Evolutionary conservation across 805 yeast genomes (phyloP), one percentile per base, ranked within the genome.

Genomic region (Cyberlindnera mycetangii): DNA sequence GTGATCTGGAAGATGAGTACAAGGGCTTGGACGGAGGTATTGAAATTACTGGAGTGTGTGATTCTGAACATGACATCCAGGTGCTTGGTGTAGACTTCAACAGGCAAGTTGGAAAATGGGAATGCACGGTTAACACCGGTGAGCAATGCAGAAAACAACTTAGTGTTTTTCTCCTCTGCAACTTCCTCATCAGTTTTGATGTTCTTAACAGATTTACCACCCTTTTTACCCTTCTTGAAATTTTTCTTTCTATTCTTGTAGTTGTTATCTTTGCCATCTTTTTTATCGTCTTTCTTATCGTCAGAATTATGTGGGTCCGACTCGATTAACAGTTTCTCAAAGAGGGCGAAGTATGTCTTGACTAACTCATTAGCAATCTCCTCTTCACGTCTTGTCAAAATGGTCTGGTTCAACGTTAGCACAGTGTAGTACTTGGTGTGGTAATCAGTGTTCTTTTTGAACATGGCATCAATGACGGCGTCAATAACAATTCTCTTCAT

Each of bases 81-180:
- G 67, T 93, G 97, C 49, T 76, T 71, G 52, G 80, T 78, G 59
- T 83, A 88, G 7, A 78, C 76, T 22, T 83, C 81, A 31, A 80
- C 75, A 15, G 89, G 82, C 43, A 93, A 70, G 51, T 80, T 75
- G 2, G 96, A 81, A 62, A 87, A 93, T 44, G 98, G 98, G 74
- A 88, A 92, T 0, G 98, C 90, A 68, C 99, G 85, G 64, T 93
- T 93, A 47, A 93, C 77, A 54, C 99, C 99, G 1, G 99, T 89
- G 53, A 93, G 76, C 45, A 93, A 75, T 14, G 97, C 97, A 22
- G 96, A 82, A 56, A 92, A 88, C 55, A 92, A 67, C 58, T 86
- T 87, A 35, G 95, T 76, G 57, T 83, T 85, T 56, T 83, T 87
- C 62, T 93, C 98, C 59, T 89, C 87, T 18, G 70, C 48, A 1